Base-by-base conservation (phyloP, 2,329 filamentous ascomycete genomes). In the Penicillium verrucosum region DNA sequence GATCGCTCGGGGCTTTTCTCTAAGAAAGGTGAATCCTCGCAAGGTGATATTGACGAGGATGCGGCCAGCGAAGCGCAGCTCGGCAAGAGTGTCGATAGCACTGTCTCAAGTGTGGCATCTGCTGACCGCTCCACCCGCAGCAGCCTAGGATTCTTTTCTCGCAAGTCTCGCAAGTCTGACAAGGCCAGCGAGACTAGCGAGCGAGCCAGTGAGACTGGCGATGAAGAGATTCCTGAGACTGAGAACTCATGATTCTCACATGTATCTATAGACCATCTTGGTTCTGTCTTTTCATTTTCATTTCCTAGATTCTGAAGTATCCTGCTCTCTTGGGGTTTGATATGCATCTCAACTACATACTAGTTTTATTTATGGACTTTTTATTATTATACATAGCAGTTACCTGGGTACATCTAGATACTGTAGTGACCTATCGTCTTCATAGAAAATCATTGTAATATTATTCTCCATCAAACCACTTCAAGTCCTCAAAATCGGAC, bases 1-100 rank as follows among this genome's bases (percentile, higher is more conserved):
- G 78, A 80, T 53, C 76, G 78, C 38, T 73, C 73, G 8, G 72
- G 75, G 11, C 61, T 80, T 7, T 80, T 80, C 59, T 78, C 73
- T 42, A 78, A 77, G 62, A 78, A 77, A 62, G 74, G 71, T 32
- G 75, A 78, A 46, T 66, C 75, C 18, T 69, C 72, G 18, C 73
- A 75, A 47, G 76, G 71, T 32, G 77, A 80, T 54, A 72, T 75
- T 57, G 78, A 78, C 34, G 77, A 77, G 56, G 78, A 80, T 51
- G 69, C 62, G 37, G 60, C 64, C 34, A 69, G 65, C 54, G 76
- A 77, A 47, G 69, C 72, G 14, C 72, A 74, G 50, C 71, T 78
- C 27, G 75, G 73, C 5, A 78, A 76, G 60, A 78, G 75, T 46
- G 59, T 76, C 27, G 77, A 79, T 36, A 78, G 74, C 56, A 69